phyloP scores from a whole-genome alignment of 108 stramenopile species.

The Pseudonitzschia multiseries region DNA sequence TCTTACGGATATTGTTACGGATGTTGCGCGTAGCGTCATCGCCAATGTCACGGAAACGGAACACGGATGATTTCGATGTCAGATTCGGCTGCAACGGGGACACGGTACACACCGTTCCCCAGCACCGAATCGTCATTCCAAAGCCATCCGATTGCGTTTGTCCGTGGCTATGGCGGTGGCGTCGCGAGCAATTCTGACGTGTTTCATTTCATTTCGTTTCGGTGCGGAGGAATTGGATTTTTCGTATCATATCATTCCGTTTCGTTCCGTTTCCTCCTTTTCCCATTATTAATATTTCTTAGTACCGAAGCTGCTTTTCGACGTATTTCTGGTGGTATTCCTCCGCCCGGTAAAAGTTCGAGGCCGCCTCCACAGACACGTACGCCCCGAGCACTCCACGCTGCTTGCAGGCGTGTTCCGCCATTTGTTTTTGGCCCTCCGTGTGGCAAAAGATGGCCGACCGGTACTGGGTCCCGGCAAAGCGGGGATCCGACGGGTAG shows the following conservation, averaged over 20 bases:
- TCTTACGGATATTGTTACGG: too few relatives aligned
- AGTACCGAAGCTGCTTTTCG: conserved; percentile 20
- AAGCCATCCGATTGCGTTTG: background rate
- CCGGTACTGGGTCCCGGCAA: conserved; percentile 40
- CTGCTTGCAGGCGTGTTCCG: conserved; percentile 19
- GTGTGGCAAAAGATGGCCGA: conserved; percentile 38
- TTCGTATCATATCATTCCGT: too few relatives aligned
- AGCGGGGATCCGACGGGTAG: conserved; percentile 42
- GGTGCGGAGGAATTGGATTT: too few relatives aligned
- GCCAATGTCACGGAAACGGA: background rate
- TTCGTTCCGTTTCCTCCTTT: too few relatives aligned
- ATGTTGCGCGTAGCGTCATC: too few relatives aligned
- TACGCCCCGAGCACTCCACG: conserved; percentile 25
- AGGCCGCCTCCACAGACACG: conserved; percentile 36
- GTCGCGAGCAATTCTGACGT: too few relatives aligned
- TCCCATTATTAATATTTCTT: too few relatives aligned
- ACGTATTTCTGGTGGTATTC: conserved; percentile 55
- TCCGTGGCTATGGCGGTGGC: too few relatives aligned
- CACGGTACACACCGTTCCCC: background rate
- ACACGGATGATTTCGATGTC: background rate
- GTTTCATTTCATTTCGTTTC: too few relatives aligned
- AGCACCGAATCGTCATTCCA: background rate
- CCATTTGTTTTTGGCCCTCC: conserved; percentile 28
- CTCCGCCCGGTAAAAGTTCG: conserved; percentile 45
- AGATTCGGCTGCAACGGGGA: background rate